A percentile compares a stretch with the other conserved stretches of the same genome.
Conservation (phyloP, 495 filamentous ascomycete genomes). For the Recurvomyces mirabilis region DNA sequence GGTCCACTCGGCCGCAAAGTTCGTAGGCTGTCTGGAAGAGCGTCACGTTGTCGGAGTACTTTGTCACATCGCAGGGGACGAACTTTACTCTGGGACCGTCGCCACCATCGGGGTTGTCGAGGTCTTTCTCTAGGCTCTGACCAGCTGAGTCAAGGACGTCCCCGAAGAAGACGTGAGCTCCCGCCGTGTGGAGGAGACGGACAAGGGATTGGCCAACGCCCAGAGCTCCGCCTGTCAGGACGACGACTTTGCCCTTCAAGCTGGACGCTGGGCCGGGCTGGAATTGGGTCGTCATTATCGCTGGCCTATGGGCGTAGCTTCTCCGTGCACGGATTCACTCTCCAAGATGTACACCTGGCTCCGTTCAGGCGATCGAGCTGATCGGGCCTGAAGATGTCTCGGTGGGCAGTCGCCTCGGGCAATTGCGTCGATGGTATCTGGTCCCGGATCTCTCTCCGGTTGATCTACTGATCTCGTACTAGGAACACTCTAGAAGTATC, state of each 20-base stretch:
- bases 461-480: too few species aligned
- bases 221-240: conserved; percentile 16
- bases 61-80: conserved; percentile 14
- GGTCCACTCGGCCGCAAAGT: conserved; percentile 17
- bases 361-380: too few species aligned
- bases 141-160: conserved; percentile 13
- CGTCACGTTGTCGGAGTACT: conserved; percentile 14
- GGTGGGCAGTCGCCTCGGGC: too few species aligned
- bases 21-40: conserved; percentile 16
- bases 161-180: conserved; percentile 21
- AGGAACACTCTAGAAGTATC: too few species aligned
- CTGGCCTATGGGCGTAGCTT: too few species aligned
- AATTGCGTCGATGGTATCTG: too few species aligned
- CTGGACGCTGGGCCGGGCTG: neutral
- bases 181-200: conserved; percentile 8
- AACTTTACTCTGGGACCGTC: conserved; percentile 12
- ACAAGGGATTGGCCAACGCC: conserved; percentile 18
- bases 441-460: too few species aligned
- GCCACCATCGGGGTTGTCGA: neutral
- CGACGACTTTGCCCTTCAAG: conserved; percentile 16
- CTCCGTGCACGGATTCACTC: too few species aligned
- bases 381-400: too few species aligned
- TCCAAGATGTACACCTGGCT: too few species aligned
- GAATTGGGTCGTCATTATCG: conserved; percentile 17
- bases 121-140: conserved; percentile 5